A percentile compares a stretch with the other conserved stretches of the same genome.
These are phyloP conservation scores for Thelephora aurantiotincta DNA, from an alignment of 768 basidiomycete genomes.

Conservation along the genomic window DNA sequence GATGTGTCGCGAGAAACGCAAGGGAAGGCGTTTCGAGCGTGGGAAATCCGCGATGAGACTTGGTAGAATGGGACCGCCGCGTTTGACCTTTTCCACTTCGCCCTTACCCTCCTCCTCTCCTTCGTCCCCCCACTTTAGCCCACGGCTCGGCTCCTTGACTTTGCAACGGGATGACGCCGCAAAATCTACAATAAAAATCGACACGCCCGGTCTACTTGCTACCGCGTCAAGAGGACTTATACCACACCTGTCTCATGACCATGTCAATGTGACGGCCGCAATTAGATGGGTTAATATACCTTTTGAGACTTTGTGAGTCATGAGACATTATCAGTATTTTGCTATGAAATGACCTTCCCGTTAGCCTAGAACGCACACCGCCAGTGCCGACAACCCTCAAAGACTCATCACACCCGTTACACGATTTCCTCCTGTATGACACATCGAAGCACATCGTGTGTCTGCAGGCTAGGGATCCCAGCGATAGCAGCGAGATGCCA, in stretches of 20 bases:
- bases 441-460: constrained; percentile 35
- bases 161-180: constrained; percentile 9
- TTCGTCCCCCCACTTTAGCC: constrained; percentile 7
- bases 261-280: constrained; percentile 28
- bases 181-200: constrained; percentile 19
- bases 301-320: constrained; percentile 72
- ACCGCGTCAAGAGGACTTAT: constrained; percentile 61
- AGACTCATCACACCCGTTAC: constrained; percentile 36
- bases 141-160: constrained; percentile 10
- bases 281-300: constrained; percentile 57
- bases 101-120: constrained; percentile 2
- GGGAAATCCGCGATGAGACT: too few species aligned
- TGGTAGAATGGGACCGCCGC: not conserved
- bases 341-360: not conserved
- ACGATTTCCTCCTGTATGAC: constrained; percentile 47
- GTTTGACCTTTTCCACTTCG: not conserved
- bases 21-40: too few species aligned
- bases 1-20: too few species aligned
- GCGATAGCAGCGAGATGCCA: constrained; percentile 53
- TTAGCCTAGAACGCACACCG: constrained; percentile 49
- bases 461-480: constrained; percentile 51
- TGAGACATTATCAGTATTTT: constrained; percentile 10
- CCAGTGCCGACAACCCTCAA: constrained; percentile 51
- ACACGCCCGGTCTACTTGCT: constrained; percentile 49
- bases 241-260: constrained; percentile 60